Conservation (phyloP, 805 yeast genomes). For the Wickerhamiella domercqiae region DNA sequence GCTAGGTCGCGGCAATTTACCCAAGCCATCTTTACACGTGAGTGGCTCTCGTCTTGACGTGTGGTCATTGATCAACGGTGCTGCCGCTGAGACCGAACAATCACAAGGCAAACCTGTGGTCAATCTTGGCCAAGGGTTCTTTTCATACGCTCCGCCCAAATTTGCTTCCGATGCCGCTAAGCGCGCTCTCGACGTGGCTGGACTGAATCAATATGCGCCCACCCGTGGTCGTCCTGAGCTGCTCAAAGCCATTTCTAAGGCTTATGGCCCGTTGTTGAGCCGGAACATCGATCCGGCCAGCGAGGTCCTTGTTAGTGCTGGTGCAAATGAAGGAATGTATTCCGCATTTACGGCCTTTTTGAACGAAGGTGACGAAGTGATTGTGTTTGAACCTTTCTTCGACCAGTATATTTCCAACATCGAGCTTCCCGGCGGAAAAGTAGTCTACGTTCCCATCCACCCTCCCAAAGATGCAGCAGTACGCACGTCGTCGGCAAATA, state of each 20-base stretch:
- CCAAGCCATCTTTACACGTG: conserved; percentile 14
- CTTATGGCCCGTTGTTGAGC: conserved; percentile 56
- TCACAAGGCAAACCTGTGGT: conserved; percentile 62
- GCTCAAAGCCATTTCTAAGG: conserved; percentile 49
- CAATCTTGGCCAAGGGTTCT: conserved; percentile 94
- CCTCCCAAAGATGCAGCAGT: conserved; percentile 61
- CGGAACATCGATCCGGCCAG: conserved; percentile 37
- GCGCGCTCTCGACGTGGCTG: conserved; percentile 54
- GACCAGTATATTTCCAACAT: conserved; percentile 93
- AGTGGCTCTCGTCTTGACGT: conserved; percentile 41
- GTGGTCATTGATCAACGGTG: conserved; percentile 89
- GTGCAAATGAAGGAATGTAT: conserved; percentile 93
- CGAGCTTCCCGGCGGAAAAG: conserved; percentile 85
- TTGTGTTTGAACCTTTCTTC: conserved; percentile 92
- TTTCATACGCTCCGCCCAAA: conserved; percentile 90
- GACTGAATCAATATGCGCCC: conserved; percentile 83
- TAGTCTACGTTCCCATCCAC: conserved; percentile 69
- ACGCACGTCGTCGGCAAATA: conserved; percentile 58
- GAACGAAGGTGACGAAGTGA: conserved; percentile 81
- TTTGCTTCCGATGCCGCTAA: conserved; percentile 77
- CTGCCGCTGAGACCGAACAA: conserved; percentile 69
- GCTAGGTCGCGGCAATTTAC: too few relatives aligned
- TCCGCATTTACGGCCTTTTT: conserved; percentile 73
- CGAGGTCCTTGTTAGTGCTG: conserved; percentile 76
- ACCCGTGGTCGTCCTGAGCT: conserved; percentile 75